Evolutionary conservation across 108 stramenopile species (phyloP).

Genomic region (Thalassiosira profunda): DNA sequence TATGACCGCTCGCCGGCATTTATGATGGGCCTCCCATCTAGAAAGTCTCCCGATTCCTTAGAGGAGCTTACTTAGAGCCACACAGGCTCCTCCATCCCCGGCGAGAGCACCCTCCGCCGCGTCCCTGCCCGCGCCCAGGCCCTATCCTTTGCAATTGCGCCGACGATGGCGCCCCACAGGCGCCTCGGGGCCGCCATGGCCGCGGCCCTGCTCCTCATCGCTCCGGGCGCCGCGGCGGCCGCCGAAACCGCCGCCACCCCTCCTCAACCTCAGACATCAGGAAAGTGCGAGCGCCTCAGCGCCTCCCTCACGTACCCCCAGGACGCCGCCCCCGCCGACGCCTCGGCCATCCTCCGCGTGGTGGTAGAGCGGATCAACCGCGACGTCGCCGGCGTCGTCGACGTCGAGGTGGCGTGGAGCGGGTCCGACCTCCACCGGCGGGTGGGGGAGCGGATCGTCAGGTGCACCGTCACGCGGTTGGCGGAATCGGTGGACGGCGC

Average conservation of each 20-base stretch:
- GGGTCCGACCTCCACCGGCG: slow-evolving; percentile 83
- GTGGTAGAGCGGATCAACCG: slow-evolving; percentile 81
- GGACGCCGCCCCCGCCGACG: slow-evolving; percentile 84
- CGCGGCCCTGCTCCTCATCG: not conserved
- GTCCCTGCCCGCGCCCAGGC: too few species aligned
- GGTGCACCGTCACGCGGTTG: slow-evolving; percentile 78
- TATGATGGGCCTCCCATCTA: too few species aligned
- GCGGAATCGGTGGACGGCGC: slow-evolving; percentile 14
- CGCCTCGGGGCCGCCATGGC: not conserved
- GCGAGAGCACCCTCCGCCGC: too few species aligned
- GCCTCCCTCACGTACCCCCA: slow-evolving; percentile 80
- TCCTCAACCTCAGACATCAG: too few species aligned
- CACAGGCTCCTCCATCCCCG: too few species aligned
- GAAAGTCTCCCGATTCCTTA: too few species aligned
- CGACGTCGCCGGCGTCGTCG: slow-evolving; percentile 82
- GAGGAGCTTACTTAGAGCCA: too few species aligned
- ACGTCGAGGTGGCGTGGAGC: slow-evolving; percentile 86
- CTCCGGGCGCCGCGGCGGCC: not conserved
- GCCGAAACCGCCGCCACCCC: not conserved
- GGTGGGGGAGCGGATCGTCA: slow-evolving; percentile 82
- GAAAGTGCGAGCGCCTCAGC: slow-evolving; percentile 74
- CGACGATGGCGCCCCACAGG: too few species aligned
- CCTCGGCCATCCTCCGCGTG: slow-evolving; percentile 77
- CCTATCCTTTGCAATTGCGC: too few species aligned
- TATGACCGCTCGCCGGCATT: too few species aligned